Base-by-base conservation (phyloP, 805 yeast genomes). In the Myxozyma lipomycoides region DNA sequence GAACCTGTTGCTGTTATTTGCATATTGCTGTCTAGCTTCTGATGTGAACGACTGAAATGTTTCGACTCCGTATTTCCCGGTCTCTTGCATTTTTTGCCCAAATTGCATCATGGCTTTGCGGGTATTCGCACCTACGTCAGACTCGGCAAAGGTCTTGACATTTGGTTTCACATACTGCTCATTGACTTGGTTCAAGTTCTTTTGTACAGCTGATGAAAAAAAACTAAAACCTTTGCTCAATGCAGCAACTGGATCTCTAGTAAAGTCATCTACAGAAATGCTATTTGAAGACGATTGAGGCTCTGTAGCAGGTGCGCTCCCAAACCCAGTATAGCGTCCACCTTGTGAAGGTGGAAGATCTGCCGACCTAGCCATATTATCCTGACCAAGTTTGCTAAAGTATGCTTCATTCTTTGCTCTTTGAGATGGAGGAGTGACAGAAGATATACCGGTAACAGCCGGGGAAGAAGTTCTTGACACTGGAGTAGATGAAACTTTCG, bases 41-140 rank as follows among this genome's bases (percentile, higher is more conserved):
- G 63, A 61, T 2, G 88, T 82, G 63, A 82, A 80, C 17, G 73
- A 72, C 55, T 74, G 76, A 62, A 79, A 76, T n/a, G 83, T 81
- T 57, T 82, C 84, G 47, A 80, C 81, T 24, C 95, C 86, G 59
- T 79, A 81, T 53, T 74, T 77, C 30, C 95, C 85, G 0, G 96
- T 87, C 60, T 89, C 95, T 66, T 86, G 95, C 72, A 91, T 85
- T 64, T 82, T 88, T 65, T 86, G 95, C 43, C 97, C 96, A 71
- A 91, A 93, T 73, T 93, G 97, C 52, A 87, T 83, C 78, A 95
- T 86, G n/a, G 98, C 98, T 60, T 88, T 79, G 56, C 78, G 81
- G 3, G 98, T 93, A 64, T 88, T 95, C 48, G 70, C 73, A 22
- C 95, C 81, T 40, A 86, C 68, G 52, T 93, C 98, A 55, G 86